phyloP scores from a whole-genome alignment of 192 early-diverging fungal genomes.

The Coemansia nantahalensis region DNA sequence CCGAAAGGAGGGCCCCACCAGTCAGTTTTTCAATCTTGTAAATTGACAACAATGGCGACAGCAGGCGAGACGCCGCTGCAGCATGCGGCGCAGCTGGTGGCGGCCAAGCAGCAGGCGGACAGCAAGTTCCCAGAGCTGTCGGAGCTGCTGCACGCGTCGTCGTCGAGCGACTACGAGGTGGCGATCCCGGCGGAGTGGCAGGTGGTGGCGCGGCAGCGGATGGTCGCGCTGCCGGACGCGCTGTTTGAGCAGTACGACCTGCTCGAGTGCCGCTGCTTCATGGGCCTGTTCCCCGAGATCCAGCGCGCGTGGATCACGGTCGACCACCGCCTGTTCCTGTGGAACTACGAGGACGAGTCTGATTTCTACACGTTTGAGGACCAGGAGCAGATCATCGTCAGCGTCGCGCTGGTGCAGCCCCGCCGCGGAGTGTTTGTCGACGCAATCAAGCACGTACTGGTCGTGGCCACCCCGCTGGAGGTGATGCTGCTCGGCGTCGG shows the following conservation, averaged over 20 bases:
- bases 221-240: conserved; percentile 69
- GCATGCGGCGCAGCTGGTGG: conserved; percentile 33
- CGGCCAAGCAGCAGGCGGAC: conserved; percentile 35
- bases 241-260: conserved; percentile 76
- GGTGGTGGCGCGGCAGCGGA: conserved; percentile 59
- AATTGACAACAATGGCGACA: conserved; percentile 9
- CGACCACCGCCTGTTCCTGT: conserved; percentile 83
- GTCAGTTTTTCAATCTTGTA: too few species aligned
- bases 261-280: conserved; percentile 74
- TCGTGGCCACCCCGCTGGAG: conserved; percentile 84
- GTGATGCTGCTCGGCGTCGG: conserved; percentile 79
- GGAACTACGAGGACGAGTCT: conserved; percentile 83
- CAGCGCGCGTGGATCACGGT: conserved; percentile 90
- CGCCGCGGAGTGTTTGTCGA: conserved; percentile 77
- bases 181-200: conserved; percentile 53
- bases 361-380: conserved; percentile 77
- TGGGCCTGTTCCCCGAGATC: conserved; percentile 91
- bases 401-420: conserved; percentile 78
- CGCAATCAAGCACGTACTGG: conserved; percentile 77
- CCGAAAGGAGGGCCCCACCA: too few species aligned
- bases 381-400: conserved; percentile 86
- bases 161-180: conserved; percentile 55
- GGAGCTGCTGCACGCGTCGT: conserved; percentile 54
- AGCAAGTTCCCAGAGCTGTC: conserved; percentile 43
- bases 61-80: conserved; percentile 9